Evolutionary conservation across 805 yeast genomes (phyloP).

Genomic region (Lipomyces oligophaga): DNA sequence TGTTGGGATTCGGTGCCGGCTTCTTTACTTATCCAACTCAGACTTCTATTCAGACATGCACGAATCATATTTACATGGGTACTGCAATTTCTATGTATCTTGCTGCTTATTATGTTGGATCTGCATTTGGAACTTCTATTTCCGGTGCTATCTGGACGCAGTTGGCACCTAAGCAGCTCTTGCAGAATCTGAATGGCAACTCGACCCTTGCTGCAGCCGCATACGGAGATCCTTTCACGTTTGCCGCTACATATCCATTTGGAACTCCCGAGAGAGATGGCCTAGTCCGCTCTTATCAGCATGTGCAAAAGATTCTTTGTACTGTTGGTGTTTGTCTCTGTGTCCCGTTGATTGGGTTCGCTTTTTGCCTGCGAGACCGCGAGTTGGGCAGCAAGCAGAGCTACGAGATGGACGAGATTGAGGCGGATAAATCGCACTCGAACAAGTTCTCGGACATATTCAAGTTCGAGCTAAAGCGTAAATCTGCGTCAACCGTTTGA

Average conservation of each 20-base stretch:
- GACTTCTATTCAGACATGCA: slow-evolving; percentile 55
- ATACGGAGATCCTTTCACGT: slow-evolving; percentile 53
- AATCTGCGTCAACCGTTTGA: too few relatives aligned
- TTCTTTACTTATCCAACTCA: slow-evolving; percentile 64
- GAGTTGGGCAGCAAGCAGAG: slow-evolving; percentile 26
- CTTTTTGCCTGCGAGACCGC: slow-evolving; percentile 54
- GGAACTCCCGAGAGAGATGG: slow-evolving; percentile 59
- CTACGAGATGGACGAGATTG: slow-evolving; percentile 8
- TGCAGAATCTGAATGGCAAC: slow-evolving; percentile 36
- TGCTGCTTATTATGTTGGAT: slow-evolving; percentile 58
- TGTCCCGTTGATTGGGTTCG: slow-evolving; percentile 48
- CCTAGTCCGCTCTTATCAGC: slow-evolving; percentile 54
- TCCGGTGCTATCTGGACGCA: slow-evolving; percentile 74
- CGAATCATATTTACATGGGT: slow-evolving; percentile 63
- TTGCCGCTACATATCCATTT: slow-evolving; percentile 50
- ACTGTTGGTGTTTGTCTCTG: slow-evolving; percentile 54
- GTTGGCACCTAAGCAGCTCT: slow-evolving; percentile 46
- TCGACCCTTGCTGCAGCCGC: slow-evolving; percentile 45
- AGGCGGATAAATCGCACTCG: slow-evolving; percentile 7
- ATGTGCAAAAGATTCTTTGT: slow-evolving; percentile 57
- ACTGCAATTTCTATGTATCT: slow-evolving; percentile 55
- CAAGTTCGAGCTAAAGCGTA: too few relatives aligned
- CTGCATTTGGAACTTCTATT: slow-evolving; percentile 59
- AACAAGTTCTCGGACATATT: too few relatives aligned
- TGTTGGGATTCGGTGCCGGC: slow-evolving; percentile 72